phyloP scores from a whole-genome alignment of 2,329 filamentous ascomycete species.

The Phoma sp. region DNA sequence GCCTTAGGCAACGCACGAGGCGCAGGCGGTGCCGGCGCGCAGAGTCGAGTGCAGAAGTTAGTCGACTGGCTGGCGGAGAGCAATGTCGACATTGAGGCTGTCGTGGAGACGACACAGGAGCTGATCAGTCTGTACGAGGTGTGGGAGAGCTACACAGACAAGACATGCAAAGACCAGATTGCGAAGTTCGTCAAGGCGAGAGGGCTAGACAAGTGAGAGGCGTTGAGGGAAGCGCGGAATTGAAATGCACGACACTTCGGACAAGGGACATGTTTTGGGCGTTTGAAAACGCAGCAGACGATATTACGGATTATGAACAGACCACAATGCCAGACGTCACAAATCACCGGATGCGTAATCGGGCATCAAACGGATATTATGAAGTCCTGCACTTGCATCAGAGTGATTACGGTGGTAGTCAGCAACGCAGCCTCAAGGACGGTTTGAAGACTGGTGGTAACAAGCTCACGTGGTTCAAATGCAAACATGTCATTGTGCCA shows the following conservation, averaged over 20 bases:
- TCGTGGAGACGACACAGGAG: slow-evolving; percentile 91
- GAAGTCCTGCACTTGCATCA: background rate
- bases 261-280: too few species aligned
- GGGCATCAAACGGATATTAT: background rate
- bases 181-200: slow-evolving; percentile 68
- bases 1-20: slow-evolving; percentile 43
- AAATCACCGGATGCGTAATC: background rate
- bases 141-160: slow-evolving; percentile 72
- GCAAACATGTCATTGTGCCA: slow-evolving; percentile 1
- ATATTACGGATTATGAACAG: too few species aligned
- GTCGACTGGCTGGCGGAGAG: slow-evolving; percentile 86
- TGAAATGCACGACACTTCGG: background rate
- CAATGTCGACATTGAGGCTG: slow-evolving; percentile 80
- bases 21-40: slow-evolving; percentile 35
- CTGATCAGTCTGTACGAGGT: slow-evolving; percentile 87
- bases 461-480: slow-evolving; percentile 8
- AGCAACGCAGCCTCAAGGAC: slow-evolving; percentile 31
- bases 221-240: too few species aligned
- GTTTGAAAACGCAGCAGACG: too few species aligned
- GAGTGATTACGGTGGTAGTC: slow-evolving; percentile 31
- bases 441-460: slow-evolving; percentile 10
- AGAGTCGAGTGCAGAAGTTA: slow-evolving; percentile 69
- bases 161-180: slow-evolving; percentile 69
- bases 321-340: background rate
- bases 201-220: slow-evolving; percentile 61